These are phyloP conservation scores for Fusarium anguioides DNA, from an alignment of 2,329 filamentous ascomycete species.

Conservation along the genomic window DNA sequence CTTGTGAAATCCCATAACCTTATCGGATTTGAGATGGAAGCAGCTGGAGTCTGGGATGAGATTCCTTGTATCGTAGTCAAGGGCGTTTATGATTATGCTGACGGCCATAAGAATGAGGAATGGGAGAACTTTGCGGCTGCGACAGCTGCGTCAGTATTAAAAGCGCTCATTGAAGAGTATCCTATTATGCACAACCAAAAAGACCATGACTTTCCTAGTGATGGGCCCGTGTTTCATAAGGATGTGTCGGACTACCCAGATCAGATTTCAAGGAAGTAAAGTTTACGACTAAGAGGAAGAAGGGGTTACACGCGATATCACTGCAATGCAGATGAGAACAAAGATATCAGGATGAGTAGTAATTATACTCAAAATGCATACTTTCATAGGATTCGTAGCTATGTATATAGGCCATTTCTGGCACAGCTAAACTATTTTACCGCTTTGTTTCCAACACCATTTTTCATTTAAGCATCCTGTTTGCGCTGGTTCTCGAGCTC, in stretches of 20 bases:
- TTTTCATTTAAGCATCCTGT: slow-evolving; percentile 27
- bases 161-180: slow-evolving; percentile 42
- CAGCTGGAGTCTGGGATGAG: slow-evolving; percentile 47
- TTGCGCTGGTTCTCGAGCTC: slow-evolving; percentile 53
- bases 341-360: slow-evolving; percentile 3
- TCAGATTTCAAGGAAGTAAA: too few species aligned
- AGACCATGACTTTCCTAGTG: neutral
- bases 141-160: slow-evolving; percentile 57
- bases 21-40: slow-evolving; percentile 50
- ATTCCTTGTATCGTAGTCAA: slow-evolving; percentile 54
- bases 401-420: slow-evolving; percentile 2
- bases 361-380: neutral
- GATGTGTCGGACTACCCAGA: neutral
- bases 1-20: slow-evolving; percentile 39
- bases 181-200: neutral
- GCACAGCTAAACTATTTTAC: neutral
- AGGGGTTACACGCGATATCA: too few species aligned
- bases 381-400: slow-evolving; percentile 22
- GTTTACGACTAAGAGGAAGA: too few species aligned
- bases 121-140: slow-evolving; percentile 56
- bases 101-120: slow-evolving; percentile 37
- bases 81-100: slow-evolving; percentile 52
- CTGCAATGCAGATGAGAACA: too few species aligned
- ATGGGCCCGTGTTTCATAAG: neutral
- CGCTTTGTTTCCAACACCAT: neutral